Conservation (phyloP, 208 protist species). For the Wallacemonas sp. region DNA sequence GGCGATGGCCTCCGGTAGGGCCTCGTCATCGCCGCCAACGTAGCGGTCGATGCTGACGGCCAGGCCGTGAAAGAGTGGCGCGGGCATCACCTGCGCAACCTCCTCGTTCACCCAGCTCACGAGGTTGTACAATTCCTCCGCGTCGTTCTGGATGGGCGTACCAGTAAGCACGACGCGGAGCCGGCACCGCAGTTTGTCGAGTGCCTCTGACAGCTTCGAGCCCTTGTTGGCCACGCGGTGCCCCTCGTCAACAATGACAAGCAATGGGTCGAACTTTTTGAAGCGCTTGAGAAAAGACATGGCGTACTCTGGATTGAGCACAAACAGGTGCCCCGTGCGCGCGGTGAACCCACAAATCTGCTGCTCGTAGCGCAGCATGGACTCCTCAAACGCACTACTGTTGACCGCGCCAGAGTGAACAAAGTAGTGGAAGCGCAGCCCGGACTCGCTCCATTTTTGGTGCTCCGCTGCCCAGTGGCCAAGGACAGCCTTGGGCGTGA, state of each 20-base stretch:
- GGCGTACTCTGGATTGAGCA: slow-evolving; percentile 76
- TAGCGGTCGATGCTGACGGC: slow-evolving; percentile 68
- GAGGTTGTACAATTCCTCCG: slow-evolving; percentile 82
- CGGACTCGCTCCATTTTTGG: slow-evolving; percentile 71
- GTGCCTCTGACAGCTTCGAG: slow-evolving; percentile 57
- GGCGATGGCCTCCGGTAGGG: slow-evolving; percentile 47
- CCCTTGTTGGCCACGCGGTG: slow-evolving; percentile 73
- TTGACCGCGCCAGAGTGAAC: slow-evolving; percentile 56
- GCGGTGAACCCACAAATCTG: slow-evolving; percentile 28
- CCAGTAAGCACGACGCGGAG: slow-evolving; percentile 83
- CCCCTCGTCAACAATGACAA: slow-evolving; percentile 89
- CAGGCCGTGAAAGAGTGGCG: slow-evolving; percentile 53
- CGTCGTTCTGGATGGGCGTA: slow-evolving; percentile 90
- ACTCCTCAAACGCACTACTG: slow-evolving; percentile 43
- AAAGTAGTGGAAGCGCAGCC: slow-evolving; percentile 65
- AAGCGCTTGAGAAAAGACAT: slow-evolving; percentile 52
- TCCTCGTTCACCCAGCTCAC: slow-evolving; percentile 75
- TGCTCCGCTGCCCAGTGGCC: slow-evolving; percentile 72
- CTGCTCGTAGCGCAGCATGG: slow-evolving; percentile 54
- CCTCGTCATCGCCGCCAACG: slow-evolving; percentile 67
- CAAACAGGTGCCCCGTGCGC: slow-evolving; percentile 60
- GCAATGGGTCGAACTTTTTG: slow-evolving; percentile 49
- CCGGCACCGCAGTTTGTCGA: slow-evolving; percentile 52
- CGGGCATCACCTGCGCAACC: slow-evolving; percentile 53
- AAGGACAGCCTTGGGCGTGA: slow-evolving; percentile 84